Evolutionary conservation across 2,329 filamentous ascomycete genomes (phyloP).

Genomic region (Xylariaceae sp.): DNA sequence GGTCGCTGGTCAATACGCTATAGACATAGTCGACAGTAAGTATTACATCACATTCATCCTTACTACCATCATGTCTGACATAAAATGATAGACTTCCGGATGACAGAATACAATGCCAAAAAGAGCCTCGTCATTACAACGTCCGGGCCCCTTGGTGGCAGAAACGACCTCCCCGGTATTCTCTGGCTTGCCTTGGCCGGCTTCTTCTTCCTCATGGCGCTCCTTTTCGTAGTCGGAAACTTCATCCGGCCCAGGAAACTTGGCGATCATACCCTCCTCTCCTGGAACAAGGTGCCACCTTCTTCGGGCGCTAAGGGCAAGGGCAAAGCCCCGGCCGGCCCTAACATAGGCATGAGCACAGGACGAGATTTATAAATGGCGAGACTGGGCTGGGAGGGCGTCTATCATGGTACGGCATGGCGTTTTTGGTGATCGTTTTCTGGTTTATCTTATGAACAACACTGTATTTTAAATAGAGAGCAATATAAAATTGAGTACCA

Average conservation of each 20-base stretch:
- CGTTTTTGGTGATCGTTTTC: conserved; percentile 14
- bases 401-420: conserved; percentile 21
- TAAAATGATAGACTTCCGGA: conserved; percentile 72
- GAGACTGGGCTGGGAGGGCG: conserved; percentile 12
- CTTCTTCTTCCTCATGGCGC: conserved; percentile 86
- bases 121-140: conserved; percentile 92
- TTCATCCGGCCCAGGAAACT: conserved; percentile 95
- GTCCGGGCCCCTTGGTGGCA: conserved; percentile 89
- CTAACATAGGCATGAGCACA: conserved; percentile 53
- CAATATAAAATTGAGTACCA: conserved; percentile 13
- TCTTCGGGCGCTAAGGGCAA: conserved; percentile 43
- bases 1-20: conserved; percentile 72
- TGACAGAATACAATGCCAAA: conserved; percentile 78
- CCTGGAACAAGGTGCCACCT: conserved; percentile 77
- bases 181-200: conserved; percentile 94
- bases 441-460: conserved; percentile 9
- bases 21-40: conserved; percentile 82
- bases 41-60: conserved; percentile 48
- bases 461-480: conserved; percentile 21
- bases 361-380: conserved; percentile 60
- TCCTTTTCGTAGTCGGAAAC: conserved; percentile 87
- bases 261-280: conserved; percentile 95
- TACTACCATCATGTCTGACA: conserved; percentile 2
- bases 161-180: conserved; percentile 94
- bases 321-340: conserved; percentile 48